Conservation (phyloP, 1,284 basidiomycete genomes). For the Cyathus olla region DNA sequence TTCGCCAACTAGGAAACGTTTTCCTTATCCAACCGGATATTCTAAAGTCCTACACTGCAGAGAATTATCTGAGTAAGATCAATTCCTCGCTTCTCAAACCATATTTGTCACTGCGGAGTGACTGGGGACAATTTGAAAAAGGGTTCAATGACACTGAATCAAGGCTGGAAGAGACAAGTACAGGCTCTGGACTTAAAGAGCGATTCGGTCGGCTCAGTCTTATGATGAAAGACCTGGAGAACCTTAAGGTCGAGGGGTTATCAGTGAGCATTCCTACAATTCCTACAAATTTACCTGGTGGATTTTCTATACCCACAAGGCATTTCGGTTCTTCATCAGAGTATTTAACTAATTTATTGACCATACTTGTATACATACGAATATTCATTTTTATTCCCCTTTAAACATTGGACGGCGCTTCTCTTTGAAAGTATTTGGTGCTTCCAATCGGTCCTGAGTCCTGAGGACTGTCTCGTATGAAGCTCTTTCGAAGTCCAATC, state of each 20-base stretch:
- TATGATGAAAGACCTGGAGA: conserved; percentile 88
- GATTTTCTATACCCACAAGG: conserved; percentile 56
- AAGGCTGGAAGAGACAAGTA: conserved; percentile 51
- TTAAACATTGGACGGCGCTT: conserved; percentile 88
- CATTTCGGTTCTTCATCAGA: conserved; percentile 32
- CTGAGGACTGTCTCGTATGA: conserved; percentile 89
- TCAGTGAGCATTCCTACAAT: conserved; percentile 61
- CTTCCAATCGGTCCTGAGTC: conserved; percentile 87
- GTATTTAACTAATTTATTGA: neutral
- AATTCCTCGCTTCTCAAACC: conserved; percentile 90
- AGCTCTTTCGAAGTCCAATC: conserved; percentile 89
- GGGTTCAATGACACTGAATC: conserved; percentile 73
- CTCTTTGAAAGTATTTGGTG: conserved; percentile 89
- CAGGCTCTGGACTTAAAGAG: conserved; percentile 70
- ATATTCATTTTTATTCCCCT: conserved; percentile 72
- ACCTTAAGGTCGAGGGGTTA: conserved; percentile 71
- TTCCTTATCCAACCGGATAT: conserved; percentile 96
- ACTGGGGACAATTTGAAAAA: conserved; percentile 87
- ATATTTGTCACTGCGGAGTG: conserved; percentile 91
- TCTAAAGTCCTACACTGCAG: conserved; percentile 92
- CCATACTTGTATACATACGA: conserved; percentile 7
- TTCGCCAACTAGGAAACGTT: conserved; percentile 96
- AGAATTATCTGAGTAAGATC: conserved; percentile 92
- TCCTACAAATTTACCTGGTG: conserved; percentile 62
- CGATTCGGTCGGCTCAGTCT: conserved; percentile 79